phyloP scores from a whole-genome alignment of 345 rosid genomes.

The Ceriops tagal region DNA sequence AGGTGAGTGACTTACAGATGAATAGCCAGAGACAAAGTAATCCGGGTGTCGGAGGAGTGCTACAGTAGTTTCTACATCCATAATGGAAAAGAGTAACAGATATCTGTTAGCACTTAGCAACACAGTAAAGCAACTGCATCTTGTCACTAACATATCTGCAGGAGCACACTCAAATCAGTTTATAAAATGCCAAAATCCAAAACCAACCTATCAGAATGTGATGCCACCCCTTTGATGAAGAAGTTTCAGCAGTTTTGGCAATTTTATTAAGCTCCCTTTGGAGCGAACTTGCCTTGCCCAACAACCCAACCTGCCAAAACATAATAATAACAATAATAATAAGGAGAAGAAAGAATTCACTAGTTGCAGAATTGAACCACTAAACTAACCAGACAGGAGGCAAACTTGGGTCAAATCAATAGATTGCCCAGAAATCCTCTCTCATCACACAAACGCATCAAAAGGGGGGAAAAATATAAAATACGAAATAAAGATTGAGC shows the following conservation, averaged over 20 bases:
- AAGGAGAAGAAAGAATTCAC: neutral
- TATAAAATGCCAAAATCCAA: neutral
- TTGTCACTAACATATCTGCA: neutral
- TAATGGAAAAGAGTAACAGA: neutral
- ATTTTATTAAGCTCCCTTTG: constrained; percentile 25
- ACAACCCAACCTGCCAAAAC: constrained; percentile 20
- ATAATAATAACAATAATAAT: no score
- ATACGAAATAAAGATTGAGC: neutral
- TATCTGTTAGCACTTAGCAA: neutral
- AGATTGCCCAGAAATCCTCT: no score
- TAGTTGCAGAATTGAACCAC: neutral
- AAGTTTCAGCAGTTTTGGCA: constrained; percentile 19
- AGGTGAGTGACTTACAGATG: constrained; percentile 17
- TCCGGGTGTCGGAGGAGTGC: constrained; percentile 16
- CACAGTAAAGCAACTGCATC: neutral
- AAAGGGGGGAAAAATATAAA: no score
- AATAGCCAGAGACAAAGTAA: constrained; percentile 14
- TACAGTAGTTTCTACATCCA: constrained; percentile 18
- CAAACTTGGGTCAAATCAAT: no score
- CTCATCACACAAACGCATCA: no score
- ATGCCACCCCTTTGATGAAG: constrained; percentile 20
- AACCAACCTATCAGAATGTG: constrained; percentile 13
- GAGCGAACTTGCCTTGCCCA: constrained; percentile 23
- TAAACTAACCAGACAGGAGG: no score
- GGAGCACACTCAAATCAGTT: neutral